Percentiles rank a stretch among this genome's conserved stretches.
Evolutionary conservation across 2,329 filamentous ascomycete species (phyloP).

Genomic region (Myriosclerotinia curreyana): DNA sequence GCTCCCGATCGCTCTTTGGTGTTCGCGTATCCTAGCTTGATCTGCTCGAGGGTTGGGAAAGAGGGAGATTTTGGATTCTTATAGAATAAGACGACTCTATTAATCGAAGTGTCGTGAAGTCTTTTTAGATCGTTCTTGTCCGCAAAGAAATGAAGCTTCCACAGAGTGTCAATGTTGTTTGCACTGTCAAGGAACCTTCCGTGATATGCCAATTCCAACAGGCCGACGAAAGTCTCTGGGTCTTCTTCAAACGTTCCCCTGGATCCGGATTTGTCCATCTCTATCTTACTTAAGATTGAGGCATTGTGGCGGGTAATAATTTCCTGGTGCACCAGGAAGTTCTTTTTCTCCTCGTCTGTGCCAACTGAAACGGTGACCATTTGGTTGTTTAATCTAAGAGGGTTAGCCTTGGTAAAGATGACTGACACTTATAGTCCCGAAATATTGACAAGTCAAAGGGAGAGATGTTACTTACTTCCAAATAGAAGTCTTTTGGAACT

Average conservation of each 20-base stretch:
- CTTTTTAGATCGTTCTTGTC: not conserved
- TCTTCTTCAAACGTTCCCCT: not conserved
- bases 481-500: no score
- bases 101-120: not conserved
- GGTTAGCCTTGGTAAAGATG: no score
- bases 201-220: not conserved
- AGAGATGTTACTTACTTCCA: no score
- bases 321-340: not conserved
- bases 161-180: not conserved
- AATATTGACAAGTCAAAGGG: no score
- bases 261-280: not conserved
- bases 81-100: no score
- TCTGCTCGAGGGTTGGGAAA: no score
- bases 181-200: not conserved
- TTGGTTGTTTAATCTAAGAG: not conserved
- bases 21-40: no score
- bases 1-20: no score
- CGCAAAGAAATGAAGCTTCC: not conserved
- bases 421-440: no score
- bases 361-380: not conserved
- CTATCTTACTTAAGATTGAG: not conserved
- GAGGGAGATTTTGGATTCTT: no score
- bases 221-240: not conserved
- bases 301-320: not conserved
- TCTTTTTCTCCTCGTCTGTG: not conserved